Conservation (phyloP, 2,329 filamentous ascomycete species). For the Ophiostoma tasmaniense region DNA sequence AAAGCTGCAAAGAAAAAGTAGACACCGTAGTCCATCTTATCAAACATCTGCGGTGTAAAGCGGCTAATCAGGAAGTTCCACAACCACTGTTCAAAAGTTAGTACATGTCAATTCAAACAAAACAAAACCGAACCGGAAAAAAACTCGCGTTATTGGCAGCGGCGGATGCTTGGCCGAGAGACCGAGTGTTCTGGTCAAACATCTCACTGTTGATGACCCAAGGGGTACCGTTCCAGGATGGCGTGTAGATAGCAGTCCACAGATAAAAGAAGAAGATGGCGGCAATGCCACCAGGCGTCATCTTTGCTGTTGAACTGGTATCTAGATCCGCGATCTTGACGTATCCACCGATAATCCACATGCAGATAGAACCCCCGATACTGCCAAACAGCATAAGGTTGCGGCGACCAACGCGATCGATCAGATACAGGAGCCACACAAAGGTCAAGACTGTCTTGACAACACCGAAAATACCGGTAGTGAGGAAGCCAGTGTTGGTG, state of each 20-base stretch:
- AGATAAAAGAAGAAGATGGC: slow-evolving; percentile 67
- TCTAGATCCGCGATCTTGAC: slow-evolving; percentile 42
- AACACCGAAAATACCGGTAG: slow-evolving; percentile 68
- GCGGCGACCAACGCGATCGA: slow-evolving; percentile 48
- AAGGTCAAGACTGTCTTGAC: slow-evolving; percentile 64
- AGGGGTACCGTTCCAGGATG: slow-evolving; percentile 63
- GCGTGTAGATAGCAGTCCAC: slow-evolving; percentile 65
- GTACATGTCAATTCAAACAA: background rate
- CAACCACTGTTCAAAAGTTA: slow-evolving; percentile 41
- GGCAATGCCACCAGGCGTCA: slow-evolving; percentile 40
- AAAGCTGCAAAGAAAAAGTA: slow-evolving; percentile 62
- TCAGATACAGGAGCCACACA: slow-evolving; percentile 60
- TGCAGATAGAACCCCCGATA: slow-evolving; percentile 42
- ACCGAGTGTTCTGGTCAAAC: slow-evolving; percentile 61
- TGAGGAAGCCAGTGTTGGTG: slow-evolving; percentile 40
- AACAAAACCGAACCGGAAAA: background rate
- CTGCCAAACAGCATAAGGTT: slow-evolving; percentile 58
- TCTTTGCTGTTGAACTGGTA: slow-evolving; percentile 26
- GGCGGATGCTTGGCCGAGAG: slow-evolving; percentile 63
- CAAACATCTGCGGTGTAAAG: slow-evolving; percentile 59
- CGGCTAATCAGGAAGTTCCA: slow-evolving; percentile 62
- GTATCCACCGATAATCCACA: slow-evolving; percentile 57
- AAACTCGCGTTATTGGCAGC: slow-evolving; percentile 49
- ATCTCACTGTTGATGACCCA: slow-evolving; percentile 73
- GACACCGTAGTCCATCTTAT: slow-evolving; percentile 51